Evolutionary conservation across 164 flowering plant genomes (phyloP).

Genomic region (Nymphaea thermarum): DNA sequence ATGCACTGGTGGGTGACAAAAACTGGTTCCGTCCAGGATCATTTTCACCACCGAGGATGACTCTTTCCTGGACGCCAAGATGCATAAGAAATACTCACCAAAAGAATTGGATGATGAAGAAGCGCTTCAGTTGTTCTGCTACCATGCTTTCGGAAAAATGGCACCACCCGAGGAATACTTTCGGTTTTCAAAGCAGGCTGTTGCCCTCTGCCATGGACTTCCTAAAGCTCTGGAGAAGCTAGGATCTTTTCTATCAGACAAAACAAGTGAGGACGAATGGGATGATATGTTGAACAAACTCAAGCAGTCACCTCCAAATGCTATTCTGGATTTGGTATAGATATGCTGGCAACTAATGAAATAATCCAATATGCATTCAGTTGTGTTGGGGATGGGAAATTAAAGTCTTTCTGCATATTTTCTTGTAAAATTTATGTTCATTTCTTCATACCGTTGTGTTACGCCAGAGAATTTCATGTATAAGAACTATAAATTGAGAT

Average conservation of each 20-base stretch:
- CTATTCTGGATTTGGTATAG: not conserved
- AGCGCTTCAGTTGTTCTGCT: not conserved
- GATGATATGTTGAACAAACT: not conserved
- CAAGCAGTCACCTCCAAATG: not conserved
- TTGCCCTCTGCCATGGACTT: not conserved
- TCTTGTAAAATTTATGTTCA: too few relatives aligned
- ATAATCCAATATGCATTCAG: too few relatives aligned
- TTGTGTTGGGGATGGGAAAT: too few relatives aligned
- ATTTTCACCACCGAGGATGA: not conserved
- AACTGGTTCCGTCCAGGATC: constrained; percentile 1
- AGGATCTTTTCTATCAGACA: not conserved
- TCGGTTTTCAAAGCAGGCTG: not conserved
- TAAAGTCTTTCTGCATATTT: too few relatives aligned
- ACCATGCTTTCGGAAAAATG: not conserved
- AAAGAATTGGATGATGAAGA: not conserved
- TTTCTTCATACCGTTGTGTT: too few relatives aligned
- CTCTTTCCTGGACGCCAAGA: not conserved
- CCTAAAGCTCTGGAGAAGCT: not conserved
- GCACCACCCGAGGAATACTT: not conserved
- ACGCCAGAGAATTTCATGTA: too few relatives aligned
- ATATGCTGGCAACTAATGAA: too few relatives aligned
- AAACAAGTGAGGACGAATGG: not conserved
- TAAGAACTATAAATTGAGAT: too few relatives aligned
- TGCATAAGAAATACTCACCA: not conserved
- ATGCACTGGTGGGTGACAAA: not conserved